Percentiles rank a stretch among this genome's conserved stretches.
Evolutionary conservation across 139 green algal genomes (phyloP).

Genomic region (Coelastrella sp.): DNA sequence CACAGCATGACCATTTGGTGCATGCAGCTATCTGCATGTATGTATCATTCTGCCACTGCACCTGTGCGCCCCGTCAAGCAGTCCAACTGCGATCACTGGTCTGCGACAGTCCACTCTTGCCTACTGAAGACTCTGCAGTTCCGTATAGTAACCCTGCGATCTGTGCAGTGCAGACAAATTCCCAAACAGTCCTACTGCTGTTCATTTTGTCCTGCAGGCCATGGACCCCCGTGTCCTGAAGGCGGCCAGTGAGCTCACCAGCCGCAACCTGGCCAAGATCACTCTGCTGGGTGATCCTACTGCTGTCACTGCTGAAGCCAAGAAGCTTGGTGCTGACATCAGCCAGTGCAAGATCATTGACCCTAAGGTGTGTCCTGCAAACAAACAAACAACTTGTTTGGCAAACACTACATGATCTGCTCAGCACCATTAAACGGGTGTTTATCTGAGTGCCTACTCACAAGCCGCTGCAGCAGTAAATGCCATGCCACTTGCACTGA

Average conservation of each 20-base stretch:
- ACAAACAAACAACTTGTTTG: background rate
- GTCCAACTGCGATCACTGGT: too few species aligned
- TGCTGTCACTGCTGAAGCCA: slow-evolving; percentile 62
- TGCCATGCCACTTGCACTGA: too few species aligned
- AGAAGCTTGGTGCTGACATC: slow-evolving; percentile 77
- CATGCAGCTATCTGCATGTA: too few species aligned
- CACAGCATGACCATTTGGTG: background rate
- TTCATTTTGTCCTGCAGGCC: background rate
- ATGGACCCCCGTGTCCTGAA: slow-evolving; percentile 49
- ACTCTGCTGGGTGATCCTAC: slow-evolving; percentile 82
- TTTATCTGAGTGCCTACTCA: too few species aligned
- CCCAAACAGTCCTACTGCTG: background rate
- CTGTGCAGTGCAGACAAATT: background rate
- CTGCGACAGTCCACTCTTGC: too few species aligned
- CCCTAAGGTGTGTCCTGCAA: slow-evolving; percentile 48
- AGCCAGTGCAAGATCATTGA: slow-evolving; percentile 66
- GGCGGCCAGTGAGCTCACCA: slow-evolving; percentile 63
- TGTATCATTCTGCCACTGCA: too few species aligned
- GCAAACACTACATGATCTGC: too few species aligned
- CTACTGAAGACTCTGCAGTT: too few species aligned
- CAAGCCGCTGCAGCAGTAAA: too few species aligned
- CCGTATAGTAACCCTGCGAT: background rate
- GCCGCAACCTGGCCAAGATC: slow-evolving; percentile 72
- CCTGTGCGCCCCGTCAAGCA: too few species aligned
- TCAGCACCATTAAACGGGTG: too few species aligned